Conservation (phyloP, 495 filamentous ascomycete genomes). For the Trichoderma erinaceum region DNA sequence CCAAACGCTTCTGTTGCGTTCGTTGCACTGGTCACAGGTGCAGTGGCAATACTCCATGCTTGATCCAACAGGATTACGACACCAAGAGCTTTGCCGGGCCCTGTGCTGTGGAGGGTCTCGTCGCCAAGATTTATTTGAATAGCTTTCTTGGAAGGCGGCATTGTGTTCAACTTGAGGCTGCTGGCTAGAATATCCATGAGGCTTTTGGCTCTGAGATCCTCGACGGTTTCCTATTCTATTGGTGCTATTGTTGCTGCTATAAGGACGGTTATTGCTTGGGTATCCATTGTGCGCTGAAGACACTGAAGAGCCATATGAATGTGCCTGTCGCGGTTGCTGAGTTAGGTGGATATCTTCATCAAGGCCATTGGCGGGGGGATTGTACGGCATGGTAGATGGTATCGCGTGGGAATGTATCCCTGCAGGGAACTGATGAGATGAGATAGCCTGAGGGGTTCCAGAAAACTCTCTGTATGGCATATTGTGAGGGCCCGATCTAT, state of each 20-base stretch:
- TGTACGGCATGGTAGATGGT: neutral
- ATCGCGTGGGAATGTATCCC: neutral
- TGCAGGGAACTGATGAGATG: neutral
- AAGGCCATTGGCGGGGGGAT: neutral
- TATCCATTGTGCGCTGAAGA: neutral
- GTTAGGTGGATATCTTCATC: neutral
- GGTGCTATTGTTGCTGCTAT: too few species aligned
- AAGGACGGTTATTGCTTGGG: neutral
- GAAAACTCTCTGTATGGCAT: neutral
- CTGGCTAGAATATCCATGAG: neutral
- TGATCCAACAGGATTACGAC: neutral
- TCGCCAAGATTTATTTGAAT: neutral
- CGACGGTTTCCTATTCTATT: neutral
- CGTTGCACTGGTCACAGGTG: neutral
- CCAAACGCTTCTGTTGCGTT: conserved; percentile 2
- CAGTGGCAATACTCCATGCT: neutral
- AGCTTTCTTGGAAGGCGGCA: neutral
- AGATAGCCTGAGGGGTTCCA: neutral
- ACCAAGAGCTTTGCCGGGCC: neutral
- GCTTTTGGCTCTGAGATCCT: neutral
- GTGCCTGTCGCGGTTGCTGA: neutral
- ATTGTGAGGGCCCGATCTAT: neutral
- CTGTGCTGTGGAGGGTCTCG: neutral
- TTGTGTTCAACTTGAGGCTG: neutral
- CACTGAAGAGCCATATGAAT: neutral